A percentile compares a stretch with the other conserved stretches of the same genome.
Conservation (phyloP, 257 asterid species). For the Nyctanthes arbortristis region DNA sequence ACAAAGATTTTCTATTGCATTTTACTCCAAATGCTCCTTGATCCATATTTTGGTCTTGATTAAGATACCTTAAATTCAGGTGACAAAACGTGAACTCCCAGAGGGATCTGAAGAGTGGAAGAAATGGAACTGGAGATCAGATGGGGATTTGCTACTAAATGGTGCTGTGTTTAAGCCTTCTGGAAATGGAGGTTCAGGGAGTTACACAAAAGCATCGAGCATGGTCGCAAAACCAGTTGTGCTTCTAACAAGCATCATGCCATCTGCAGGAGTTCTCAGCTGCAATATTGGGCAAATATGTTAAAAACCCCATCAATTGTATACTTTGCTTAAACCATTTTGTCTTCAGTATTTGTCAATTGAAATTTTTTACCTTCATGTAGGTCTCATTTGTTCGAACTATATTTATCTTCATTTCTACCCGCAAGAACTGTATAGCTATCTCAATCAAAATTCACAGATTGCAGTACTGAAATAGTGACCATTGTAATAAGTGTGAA, state of each 20-base stretch:
- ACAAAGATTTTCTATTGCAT: not conserved
- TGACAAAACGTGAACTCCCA: slow-evolving; percentile 44
- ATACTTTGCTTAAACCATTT: not conserved
- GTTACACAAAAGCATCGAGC: slow-evolving; percentile 65
- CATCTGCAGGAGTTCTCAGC: slow-evolving; percentile 56
- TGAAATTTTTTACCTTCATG: not conserved
- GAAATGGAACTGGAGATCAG: slow-evolving; percentile 76
- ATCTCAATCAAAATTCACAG: too few relatives aligned
- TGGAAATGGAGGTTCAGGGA: slow-evolving; percentile 46
- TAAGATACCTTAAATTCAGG: slow-evolving; percentile 24
- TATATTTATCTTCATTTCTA: too few relatives aligned
- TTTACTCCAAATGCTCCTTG: not conserved
- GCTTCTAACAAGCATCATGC: slow-evolving; percentile 40
- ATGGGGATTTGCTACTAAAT: slow-evolving; percentile 61
- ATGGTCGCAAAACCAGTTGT: slow-evolving; percentile 81
- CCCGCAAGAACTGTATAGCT: too few relatives aligned
- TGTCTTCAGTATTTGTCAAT: not conserved
- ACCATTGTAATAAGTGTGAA: too few relatives aligned
- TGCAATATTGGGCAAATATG: slow-evolving; percentile 55
- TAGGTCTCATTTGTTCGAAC: too few relatives aligned
- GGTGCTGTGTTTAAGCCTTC: slow-evolving; percentile 59
- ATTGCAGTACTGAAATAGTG: too few relatives aligned
- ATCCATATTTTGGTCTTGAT: not conserved
- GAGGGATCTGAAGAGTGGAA: slow-evolving; percentile 47
- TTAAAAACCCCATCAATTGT: slow-evolving; percentile 17